Evolutionary conservation across 768 basidiomycete genomes (phyloP), one percentile per base, ranked within the genome.

Genomic region (Suillus decipiens): DNA sequence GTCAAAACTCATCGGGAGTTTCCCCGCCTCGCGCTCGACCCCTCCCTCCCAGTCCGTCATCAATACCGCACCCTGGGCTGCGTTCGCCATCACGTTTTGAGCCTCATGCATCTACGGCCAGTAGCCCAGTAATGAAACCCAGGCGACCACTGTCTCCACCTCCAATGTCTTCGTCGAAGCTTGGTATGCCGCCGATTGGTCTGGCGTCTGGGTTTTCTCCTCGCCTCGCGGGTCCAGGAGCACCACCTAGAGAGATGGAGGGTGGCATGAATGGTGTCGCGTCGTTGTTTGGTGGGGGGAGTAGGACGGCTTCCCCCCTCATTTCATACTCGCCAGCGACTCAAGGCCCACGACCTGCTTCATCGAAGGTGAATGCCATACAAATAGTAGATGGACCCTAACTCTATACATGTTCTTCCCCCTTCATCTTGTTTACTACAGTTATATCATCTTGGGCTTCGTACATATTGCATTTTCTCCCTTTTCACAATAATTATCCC

Each of bases 21-120:
- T 82, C 81, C 1, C 79, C 81, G 22, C 74, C 81, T 12, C 76
- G 79, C 42, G 71, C 67, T 12, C 71, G 75, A 31, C 67, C 73
- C 10, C 62, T 71, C 12, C 74, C 73, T 15, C 73, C 74, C 24
- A 63, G 63, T 42, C 63, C 63, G 10, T 63, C 63, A 19, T 63
- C 63, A 63, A 33, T 48, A 28, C 59, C 59, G 4, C 59, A 34
- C 33, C 17, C 53, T 22, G 43, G 47, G 3, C 59, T 57, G 43
- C 47, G 33, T 9, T 57, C 59, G 53, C 59, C 59, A 14, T 57
- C 56, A 31, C 56, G 56, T 28, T 57, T 57, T 19, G 56, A 57
- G 5, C 24, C 56, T 28, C 56, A 57, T 41, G 24, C 56, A 17
- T 57, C 56, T 57, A 42, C 39, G 3, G 10, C 56, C 19, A 57